Conservation (phyloP, 768 basidiomycete species). For the Fomitopsis serialis region DNA sequence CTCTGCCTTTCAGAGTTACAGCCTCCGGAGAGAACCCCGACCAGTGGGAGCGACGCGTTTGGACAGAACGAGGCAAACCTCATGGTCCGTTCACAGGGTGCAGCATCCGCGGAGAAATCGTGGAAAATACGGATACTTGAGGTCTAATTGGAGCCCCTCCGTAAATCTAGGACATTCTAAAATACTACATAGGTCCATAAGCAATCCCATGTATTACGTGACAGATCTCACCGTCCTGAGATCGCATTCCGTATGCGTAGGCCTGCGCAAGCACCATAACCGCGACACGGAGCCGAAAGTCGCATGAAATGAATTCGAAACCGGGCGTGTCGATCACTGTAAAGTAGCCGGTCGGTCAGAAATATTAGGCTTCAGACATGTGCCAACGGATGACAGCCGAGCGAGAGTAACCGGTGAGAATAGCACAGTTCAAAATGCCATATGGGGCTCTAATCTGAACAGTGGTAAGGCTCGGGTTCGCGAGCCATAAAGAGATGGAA, state of each 20-base stretch:
- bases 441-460: no score
- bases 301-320: no score
- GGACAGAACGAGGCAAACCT: background rate
- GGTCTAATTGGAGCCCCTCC: background rate
- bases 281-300: no score
- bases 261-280: no score
- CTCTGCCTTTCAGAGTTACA: no score
- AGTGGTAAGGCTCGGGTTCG: no score
- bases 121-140: background rate
- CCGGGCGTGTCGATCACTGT: no score
- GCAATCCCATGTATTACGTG: background rate
- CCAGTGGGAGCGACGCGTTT: background rate
- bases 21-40: background rate
- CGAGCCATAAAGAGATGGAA: no score
- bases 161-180: background rate
- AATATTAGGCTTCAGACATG: no score
- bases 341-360: no score
- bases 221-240: background rate
- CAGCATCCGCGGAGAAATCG: background rate
- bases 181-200: background rate
- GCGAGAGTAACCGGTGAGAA: background rate
- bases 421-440: no score
- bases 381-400: background rate
- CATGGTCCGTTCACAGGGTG: background rate
- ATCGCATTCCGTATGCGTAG: background rate